Base-by-base conservation (phyloP, 2,329 filamentous ascomycete species). In the Endothia cerciana region DNA sequence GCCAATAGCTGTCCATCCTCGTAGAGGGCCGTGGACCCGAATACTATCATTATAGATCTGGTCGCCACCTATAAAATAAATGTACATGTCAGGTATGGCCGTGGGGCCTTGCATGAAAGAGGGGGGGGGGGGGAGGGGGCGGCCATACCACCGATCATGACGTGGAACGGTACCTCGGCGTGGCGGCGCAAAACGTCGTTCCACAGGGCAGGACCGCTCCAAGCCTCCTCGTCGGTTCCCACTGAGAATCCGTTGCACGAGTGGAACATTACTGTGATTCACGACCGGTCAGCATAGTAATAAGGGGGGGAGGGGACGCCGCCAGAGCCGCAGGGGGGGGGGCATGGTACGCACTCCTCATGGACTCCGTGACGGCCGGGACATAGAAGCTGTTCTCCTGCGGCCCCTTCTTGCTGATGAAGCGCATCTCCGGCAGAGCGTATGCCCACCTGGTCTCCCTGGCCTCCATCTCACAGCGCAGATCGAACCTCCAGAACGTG, bases 21-120 rank as follows among this genome's bases (percentile, higher is more conserved):
- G 87, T 69, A 98, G 79, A 1, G 94, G 94, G 0, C 94, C 94
- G 61, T 89, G 82, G 1, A 97, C 92, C 69, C 94, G 87, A 70
- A 98, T 92, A 30, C 91, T 89, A 76, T 99, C 95, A 74, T 97
- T 98, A 81, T 98, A 98, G 69, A 99, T 92, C 78, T 97, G 94
- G 74, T 98, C 94, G 66, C 94, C 94, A 65, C 94, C 94, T n/a
- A n/a, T n/a, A n/a, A n/a, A n/a, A n/a, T n/a, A n/a, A n/a, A n/a
- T n/a, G n/a, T n/a, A n/a, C n/a, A n/a, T n/a, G n/a, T n/a, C n/a
- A n/a, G n/a, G n/a, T n/a, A n/a, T n/a, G n/a, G n/a, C n/a, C n/a
- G n/a, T n/a, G n/a, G n/a, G n/a, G n/a, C n/a, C n/a, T n/a, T n/a
- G n/a, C n/a, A n/a, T n/a, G n/a, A n/a, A n/a, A n/a, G n/a, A n/a